Evolutionary conservation across 1,139 yeast genomes (phyloP).

Genomic region (Kurtzmaniella natalensis): DNA sequence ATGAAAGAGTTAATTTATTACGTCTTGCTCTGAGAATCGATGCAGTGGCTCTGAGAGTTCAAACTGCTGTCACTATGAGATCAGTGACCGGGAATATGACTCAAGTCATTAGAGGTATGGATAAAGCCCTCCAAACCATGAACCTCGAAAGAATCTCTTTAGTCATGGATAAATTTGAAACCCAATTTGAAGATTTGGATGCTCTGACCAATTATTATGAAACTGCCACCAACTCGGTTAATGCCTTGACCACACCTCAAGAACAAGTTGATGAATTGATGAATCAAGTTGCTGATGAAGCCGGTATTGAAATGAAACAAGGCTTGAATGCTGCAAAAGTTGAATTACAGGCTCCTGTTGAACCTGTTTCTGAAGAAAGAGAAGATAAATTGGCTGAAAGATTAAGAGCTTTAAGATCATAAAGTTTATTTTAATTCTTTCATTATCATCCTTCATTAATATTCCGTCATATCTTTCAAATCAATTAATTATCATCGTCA

Average conservation of each 20-base stretch:
- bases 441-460: too few relatives aligned
- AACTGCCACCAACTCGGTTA: slow-evolving; percentile 80
- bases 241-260: slow-evolving; percentile 87
- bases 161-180: slow-evolving; percentile 96
- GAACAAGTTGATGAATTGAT: slow-evolving; percentile 91
- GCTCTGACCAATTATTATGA: slow-evolving; percentile 93
- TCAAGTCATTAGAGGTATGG: slow-evolving; percentile 92
- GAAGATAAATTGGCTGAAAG: slow-evolving; percentile 88
- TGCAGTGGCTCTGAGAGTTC: slow-evolving; percentile 93
- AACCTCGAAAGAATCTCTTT: slow-evolving; percentile 85
- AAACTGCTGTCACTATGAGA: slow-evolving; percentile 96
- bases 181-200: slow-evolving; percentile 93
- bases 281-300: slow-evolving; percentile 96
- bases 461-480: too few relatives aligned
- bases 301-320: slow-evolving; percentile 90
- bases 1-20: slow-evolving; percentile 78
- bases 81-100: slow-evolving; percentile 93
- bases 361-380: slow-evolving; percentile 56
- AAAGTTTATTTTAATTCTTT: too few relatives aligned
- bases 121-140: slow-evolving; percentile 92
- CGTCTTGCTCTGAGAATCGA: slow-evolving; percentile 87
- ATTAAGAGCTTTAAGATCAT: slow-evolving; percentile 61
- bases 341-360: slow-evolving; percentile 37
- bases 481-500: too few relatives aligned
- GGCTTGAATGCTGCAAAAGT: slow-evolving; percentile 58